phyloP scores from a whole-genome alignment of 768 basidiomycete species.

The Pulveroboletus sp. region DNA sequence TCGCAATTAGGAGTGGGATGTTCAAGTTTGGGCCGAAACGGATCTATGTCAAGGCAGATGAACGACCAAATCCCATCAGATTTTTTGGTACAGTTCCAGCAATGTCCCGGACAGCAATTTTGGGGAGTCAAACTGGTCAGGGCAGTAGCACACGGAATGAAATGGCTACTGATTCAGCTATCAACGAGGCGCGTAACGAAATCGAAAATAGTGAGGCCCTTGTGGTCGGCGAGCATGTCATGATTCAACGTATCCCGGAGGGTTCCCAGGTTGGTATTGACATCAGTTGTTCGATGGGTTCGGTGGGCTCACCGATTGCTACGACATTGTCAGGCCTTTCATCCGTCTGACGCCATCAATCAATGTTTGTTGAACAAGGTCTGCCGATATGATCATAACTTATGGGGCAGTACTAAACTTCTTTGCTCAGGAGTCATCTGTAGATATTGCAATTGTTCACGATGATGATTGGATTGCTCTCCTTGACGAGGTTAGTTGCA shows the following conservation, averaged over 20 bases:
- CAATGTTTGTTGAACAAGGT: background rate
- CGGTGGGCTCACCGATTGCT: no score
- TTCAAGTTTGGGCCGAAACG: slow-evolving; percentile 1
- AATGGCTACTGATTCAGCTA: background rate
- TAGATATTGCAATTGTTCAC: background rate
- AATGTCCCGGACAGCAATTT: background rate
- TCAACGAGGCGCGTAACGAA: background rate
- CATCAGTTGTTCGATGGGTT: background rate
- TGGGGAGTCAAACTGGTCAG: no score
- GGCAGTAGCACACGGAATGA: background rate
- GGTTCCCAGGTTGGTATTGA: background rate
- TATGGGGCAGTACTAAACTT: background rate
- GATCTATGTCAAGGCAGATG: background rate
- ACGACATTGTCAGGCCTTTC: background rate
- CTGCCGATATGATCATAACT: background rate
- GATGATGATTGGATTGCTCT: no score
- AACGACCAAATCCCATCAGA: background rate
- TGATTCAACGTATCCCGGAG: slow-evolving; percentile 1
- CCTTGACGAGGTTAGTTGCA: no score
- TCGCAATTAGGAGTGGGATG: background rate
- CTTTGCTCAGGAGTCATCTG: background rate
- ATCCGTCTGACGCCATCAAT: slow-evolving; percentile 9
- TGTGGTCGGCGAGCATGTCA: background rate
- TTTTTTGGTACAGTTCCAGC: background rate
- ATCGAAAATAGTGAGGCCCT: background rate